Evolutionary conservation across 1,284 basidiomycete genomes (phyloP), one percentile per base, ranked within the genome.

Genomic region (Moesziomyces parantarcticus): DNA sequence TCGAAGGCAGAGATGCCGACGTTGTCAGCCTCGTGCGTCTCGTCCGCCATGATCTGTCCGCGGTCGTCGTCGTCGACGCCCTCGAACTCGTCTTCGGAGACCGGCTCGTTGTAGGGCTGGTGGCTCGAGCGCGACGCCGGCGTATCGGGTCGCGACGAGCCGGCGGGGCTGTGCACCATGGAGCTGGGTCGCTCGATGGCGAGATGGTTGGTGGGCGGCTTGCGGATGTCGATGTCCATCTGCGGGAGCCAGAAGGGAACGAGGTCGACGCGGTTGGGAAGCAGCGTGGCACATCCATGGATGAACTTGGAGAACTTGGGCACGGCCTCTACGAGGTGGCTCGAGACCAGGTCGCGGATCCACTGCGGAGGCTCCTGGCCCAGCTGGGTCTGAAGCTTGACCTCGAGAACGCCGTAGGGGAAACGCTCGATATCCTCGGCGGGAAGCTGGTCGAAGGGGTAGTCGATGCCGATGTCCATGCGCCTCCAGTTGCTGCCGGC

Each of bases 201-300:
- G 3, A 83, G 68, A 60, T 75, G 65, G 54, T 70, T 70, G 55
- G 66, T 69, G 18, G 73, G 66, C 8, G 75, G 68, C 54, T 73
- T 77, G 71, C 76, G 76, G 29, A 70, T 71, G 39, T 85, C 89
- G 57, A 83, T 93, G 91, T 96, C 85, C 85, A 86, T 86, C 84
- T 96, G 94, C 6, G 94, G 94, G 5, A 98, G 89, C 96, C 96
- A 99, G 88, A 98, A 99, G 5, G 96, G 96, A 18, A 99, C 92
- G n/a, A 99, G 89, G 81, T 98, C 93, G 56, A 98, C 96, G 44
- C 96, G 92, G 83, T 94, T 90, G 36, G 95, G 93, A 9, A 99
- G 86, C 0, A 98, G 87, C 0, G 94, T 96, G 1, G 96, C 92
- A 81, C 96, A 99, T 25, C 96, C 96, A 83, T 98, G 96, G 73